Evolutionary conservation across 2,329 filamentous ascomycete species (phyloP), one percentile per base, ranked within the genome.

Genomic region (Alternaria arbusti): DNA sequence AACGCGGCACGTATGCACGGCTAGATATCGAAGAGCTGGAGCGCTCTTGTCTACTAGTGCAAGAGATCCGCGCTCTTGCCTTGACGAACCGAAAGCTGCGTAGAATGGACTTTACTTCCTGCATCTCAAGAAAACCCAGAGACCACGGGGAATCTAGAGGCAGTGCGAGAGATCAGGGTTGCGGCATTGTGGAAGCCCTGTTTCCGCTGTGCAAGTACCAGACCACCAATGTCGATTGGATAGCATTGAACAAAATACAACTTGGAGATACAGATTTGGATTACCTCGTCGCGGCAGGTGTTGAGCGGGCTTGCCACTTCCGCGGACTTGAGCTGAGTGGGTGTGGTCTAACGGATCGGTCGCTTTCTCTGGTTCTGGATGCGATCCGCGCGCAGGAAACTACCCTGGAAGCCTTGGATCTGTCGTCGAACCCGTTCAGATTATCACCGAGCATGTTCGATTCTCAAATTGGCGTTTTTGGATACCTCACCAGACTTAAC

Each of bases 191-290:
- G 17, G 89, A 91, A 74, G 90, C 89, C 3, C 82, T 92, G 6
- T 89, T 90, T 69, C 89, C 90, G 2, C 81, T 92, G 6, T 91
- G 89, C 78, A 88, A 88, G 66, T 86, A 87, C 64, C 86, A 90
- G 69, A 83, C 89, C 23, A 92, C 90, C 0, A 90, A 89, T 70
- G 87, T 92, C 17, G 88, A 91, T 74, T 92, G 90, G 90, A 86
- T 92, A 57, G 84, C 87, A 22, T 79, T 92, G 62, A 91, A 88
- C 64, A 89, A 89, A 12, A 90, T 92, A 64, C 85, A 87, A 63
- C 84, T 92, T n/a, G 89, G 88, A 44, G 90, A 92, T 57, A 88
- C 88, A 0, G 90, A 92, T 77, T 80, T 92, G 57, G 90, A 92
- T 65, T 87, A 87, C 68, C 71, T 90, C 49, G 88, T 91, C 47